phyloP scores from a whole-genome alignment of 164 flowering plant species.

The Kalanchoe fedtschenkoi region DNA sequence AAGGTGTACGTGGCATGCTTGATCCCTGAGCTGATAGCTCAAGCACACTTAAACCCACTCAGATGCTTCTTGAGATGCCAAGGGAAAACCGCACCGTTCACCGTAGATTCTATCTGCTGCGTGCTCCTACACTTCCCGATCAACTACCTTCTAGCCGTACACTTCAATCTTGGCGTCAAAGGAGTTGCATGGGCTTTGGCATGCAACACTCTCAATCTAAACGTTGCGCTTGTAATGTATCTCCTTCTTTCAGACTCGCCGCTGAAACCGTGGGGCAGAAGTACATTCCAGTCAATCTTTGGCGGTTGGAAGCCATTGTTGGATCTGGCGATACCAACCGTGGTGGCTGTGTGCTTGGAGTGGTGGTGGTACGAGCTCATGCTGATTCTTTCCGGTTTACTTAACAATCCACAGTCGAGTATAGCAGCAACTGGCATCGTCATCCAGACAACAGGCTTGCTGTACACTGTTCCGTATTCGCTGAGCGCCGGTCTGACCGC shows the following conservation, averaged over 20 bases:
- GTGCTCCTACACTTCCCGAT: constrained; percentile 34
- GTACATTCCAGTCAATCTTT: constrained; percentile 14
- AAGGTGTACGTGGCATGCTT: constrained; percentile 28
- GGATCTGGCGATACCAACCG: constrained; percentile 32
- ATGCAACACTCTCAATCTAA: constrained; percentile 29
- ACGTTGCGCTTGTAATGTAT: constrained; percentile 29
- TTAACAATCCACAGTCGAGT: constrained; percentile 27
- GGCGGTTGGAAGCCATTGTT: constrained; percentile 45
- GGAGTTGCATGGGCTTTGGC: constrained; percentile 41
- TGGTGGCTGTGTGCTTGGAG: constrained; percentile 40
- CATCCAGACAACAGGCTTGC: constrained; percentile 33
- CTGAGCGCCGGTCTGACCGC: constrained; percentile 24
- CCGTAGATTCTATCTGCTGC: constrained; percentile 19
- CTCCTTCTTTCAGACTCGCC: constrained; percentile 17
- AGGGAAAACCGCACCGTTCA: constrained; percentile 30
- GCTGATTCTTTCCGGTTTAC: constrained; percentile 34
- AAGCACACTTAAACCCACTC: constrained; percentile 32
- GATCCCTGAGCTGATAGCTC: constrained; percentile 45
- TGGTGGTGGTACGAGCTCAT: constrained; percentile 74
- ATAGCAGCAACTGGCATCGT: constrained; percentile 49
- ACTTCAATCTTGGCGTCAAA: constrained; percentile 29
- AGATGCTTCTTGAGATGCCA: constrained; percentile 43
- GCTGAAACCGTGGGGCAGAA: constrained; percentile 39
- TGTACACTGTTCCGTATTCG: constrained; percentile 34
- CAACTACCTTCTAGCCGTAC: constrained; percentile 31